Conservation (phyloP, 768 basidiomycete species). For the Lactarius akahatsu region DNA sequence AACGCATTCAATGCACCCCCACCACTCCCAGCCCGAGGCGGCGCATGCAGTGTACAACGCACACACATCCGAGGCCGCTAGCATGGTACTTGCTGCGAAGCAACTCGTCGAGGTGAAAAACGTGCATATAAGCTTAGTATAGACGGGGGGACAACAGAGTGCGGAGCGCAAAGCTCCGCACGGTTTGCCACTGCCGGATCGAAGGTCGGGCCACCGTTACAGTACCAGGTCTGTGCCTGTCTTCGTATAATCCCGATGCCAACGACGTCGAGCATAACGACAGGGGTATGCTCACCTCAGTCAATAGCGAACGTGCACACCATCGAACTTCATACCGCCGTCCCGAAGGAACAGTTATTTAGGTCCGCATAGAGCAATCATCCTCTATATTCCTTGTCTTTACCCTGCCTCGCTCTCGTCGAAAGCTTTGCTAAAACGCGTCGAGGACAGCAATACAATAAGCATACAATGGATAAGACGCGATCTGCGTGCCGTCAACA, state of each 20-base stretch:
- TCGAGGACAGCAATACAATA: not conserved
- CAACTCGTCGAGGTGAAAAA: constrained; percentile 88
- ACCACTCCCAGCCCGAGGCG: constrained; percentile 40
- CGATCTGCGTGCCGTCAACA: no score
- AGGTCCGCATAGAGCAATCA: not conserved
- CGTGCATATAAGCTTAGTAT: constrained; percentile 64
- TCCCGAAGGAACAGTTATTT: not conserved
- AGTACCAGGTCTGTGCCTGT: not conserved
- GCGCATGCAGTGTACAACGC: constrained; percentile 68
- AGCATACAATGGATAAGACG: not conserved
- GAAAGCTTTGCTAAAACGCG: no score
- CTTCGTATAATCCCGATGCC: not conserved
- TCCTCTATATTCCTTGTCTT: not conserved
- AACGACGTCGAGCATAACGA: not conserved
- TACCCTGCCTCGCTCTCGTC: no score
- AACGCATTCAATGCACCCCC: constrained; percentile 68
- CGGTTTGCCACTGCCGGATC: constrained; percentile 56
- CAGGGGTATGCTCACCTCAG: no score
- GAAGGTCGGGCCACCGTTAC: constrained; percentile 12
- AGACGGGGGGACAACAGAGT: constrained; percentile 65
- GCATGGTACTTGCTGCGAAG: constrained; percentile 84
- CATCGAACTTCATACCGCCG: not conserved
- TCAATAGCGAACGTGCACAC: not conserved
- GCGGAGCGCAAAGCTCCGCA: constrained; percentile 61
- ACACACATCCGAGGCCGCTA: constrained; percentile 53